phyloP scores from a whole-genome alignment of 805 yeast species.

The Starmera pachycereana region DNA sequence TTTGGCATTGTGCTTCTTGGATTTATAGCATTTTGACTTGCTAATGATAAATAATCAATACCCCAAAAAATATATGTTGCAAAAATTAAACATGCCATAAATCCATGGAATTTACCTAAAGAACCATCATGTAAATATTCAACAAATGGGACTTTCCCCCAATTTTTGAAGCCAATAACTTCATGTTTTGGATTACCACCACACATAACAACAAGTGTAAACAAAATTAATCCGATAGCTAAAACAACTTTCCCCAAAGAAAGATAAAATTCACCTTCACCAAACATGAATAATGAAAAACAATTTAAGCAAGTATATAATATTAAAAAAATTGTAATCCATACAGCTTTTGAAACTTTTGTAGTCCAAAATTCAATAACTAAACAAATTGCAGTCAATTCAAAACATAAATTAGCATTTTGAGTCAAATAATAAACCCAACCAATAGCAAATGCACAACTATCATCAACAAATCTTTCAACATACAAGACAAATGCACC shows the following conservation, averaged over 20 bases:
- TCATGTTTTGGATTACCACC: conserved; percentile 32
- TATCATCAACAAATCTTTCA: conserved; percentile 21
- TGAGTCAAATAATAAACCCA: not conserved
- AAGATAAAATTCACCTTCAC: conserved; percentile 53
- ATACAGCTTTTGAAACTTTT: conserved; percentile 42
- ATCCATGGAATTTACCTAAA: conserved; percentile 45
- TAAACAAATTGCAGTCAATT: conserved; percentile 45
- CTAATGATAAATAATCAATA: conserved; percentile 58
- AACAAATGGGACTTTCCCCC: conserved; percentile 25
- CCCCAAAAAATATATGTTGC: conserved; percentile 38
- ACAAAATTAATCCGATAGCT: conserved; percentile 48
- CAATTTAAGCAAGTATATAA: conserved; percentile 33
- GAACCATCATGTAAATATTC: conserved; percentile 27
- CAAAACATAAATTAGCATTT: conserved; percentile 18
- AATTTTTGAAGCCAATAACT: conserved; percentile 36
- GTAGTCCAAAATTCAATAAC: conserved; percentile 35
- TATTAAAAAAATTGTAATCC: conserved; percentile 42
- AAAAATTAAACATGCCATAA: conserved; percentile 24
- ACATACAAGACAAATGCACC: conserved; percentile 39
- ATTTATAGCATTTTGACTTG: conserved; percentile 54
- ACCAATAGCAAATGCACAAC: not conserved
- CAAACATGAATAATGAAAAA: conserved; percentile 43
- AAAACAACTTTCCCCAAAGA: conserved; percentile 50
- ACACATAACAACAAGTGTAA: conserved; percentile 42
- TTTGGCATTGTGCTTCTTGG: conserved; percentile 51